Percentiles rank a stretch among this genome's conserved stretches.
Conservation (phyloP, 2,329 filamentous ascomycete species). For the Phaeophleospora eucalypticola region DNA sequence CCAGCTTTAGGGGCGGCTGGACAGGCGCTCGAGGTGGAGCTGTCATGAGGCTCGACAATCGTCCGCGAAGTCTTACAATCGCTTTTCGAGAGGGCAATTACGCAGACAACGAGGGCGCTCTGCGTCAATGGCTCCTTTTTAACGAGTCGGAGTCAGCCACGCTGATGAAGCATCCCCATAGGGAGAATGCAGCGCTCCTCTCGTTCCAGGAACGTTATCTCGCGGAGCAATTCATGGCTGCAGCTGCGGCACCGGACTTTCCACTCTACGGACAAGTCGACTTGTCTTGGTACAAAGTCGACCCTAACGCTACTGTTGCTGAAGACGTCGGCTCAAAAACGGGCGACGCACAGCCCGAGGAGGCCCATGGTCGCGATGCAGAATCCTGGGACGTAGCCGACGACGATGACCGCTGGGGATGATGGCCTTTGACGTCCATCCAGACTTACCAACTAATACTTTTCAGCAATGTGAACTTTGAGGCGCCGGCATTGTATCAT, state of each 20-base stretch:
- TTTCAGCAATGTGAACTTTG: too few species aligned
- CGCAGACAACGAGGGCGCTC: conserved; percentile 63
- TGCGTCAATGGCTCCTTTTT: conserved; percentile 61
- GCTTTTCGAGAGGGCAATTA: conserved; percentile 52
- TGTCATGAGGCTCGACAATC: conserved; percentile 67
- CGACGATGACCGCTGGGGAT: conserved; percentile 24
- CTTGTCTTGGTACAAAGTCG: conserved; percentile 53
- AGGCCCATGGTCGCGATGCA: not conserved
- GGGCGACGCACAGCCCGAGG: not conserved
- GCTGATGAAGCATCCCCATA: conserved; percentile 38
- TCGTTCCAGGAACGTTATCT: conserved; percentile 50
- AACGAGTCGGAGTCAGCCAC: conserved; percentile 35
- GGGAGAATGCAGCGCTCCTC: conserved; percentile 37
- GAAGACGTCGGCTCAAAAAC: not conserved
- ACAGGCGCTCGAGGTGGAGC: conserved; percentile 47
- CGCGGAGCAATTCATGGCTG: conserved; percentile 54
- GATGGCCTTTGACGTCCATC: too few species aligned
- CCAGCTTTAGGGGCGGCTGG: conserved; percentile 43
- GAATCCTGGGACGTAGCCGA: conserved; percentile 17
- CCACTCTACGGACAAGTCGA: conserved; percentile 63
- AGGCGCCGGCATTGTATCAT: not conserved
- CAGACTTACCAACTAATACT: too few species aligned
- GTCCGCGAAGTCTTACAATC: conserved; percentile 64
- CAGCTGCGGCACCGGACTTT: conserved; percentile 38
- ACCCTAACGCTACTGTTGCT: not conserved